Evolutionary conservation across 2,329 filamentous ascomycete species (phyloP), one percentile per base, ranked within the genome.

Genomic region (Tympanopsis confertula): DNA sequence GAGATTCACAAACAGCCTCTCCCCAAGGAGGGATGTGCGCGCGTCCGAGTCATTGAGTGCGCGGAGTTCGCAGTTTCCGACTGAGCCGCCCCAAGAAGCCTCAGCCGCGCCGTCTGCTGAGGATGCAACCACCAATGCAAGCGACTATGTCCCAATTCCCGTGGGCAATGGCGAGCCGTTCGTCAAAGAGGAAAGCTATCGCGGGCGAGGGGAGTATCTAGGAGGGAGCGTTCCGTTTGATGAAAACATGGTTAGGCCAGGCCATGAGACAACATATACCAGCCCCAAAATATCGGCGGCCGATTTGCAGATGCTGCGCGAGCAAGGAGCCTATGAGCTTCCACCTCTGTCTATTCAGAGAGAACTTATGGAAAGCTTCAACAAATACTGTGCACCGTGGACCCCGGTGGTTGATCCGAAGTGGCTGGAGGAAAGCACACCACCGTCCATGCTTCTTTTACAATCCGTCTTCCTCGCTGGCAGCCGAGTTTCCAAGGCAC

Each of bases 311-410:
- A 10, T 33, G 7, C 15, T 33, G 10, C 7, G 7, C 10, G 10
- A 33, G 10, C 30, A 33, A 18, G 12, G 30, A 7, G 30, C 15
- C 10, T 33, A 12, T 17, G 10, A 33, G 12, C 15, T 33, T 7
- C 30, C 30, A 15, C 30, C 30, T 7, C 7, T 12, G 15, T 18
- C 30, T 7, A 15, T 33, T 7, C 30, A 33, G 30, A 15, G 17
- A 7, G 12, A 33, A 7, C 15, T 10, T 18, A 53, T 62, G 39
- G 49, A 59, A n/a, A 53, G 52, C 5, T 63, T 62, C 33, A 57
- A 56, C 49, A 53, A 48, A 20, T 54, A 57, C 24, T 62, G 60
- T 38, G 54, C 55, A 28, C 55, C 57, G 5, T 63, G 60, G 60
- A 59, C 57, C 1, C 60, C 60, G 2, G 54, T 63, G 17, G 52